Conservation (phyloP, 441 rosid genomes). For the Manihot esculenta region DNA sequence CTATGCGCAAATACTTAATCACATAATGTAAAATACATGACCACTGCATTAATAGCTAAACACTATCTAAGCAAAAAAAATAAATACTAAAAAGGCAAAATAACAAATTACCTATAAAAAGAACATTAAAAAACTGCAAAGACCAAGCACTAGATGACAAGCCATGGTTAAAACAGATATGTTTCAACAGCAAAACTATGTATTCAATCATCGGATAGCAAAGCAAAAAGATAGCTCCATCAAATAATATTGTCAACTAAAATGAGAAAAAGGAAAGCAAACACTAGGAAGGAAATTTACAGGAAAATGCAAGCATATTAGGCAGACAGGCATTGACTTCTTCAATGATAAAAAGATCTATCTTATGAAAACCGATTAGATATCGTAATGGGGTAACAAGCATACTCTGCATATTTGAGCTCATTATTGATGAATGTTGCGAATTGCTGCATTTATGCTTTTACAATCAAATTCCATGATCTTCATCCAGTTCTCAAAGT, state of each 20-base stretch:
- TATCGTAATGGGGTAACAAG: neutral
- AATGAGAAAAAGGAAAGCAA: neutral
- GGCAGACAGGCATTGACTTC: neutral
- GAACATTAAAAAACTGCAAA: too few species aligned
- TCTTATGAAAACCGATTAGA: neutral
- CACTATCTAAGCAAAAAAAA: too few species aligned
- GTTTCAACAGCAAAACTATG: too few species aligned
- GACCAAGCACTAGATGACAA: too few species aligned
- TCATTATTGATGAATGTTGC: conserved; percentile 54
- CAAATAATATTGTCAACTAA: neutral
- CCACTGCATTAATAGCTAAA: too few species aligned
- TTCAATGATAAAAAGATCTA: neutral
- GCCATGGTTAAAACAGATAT: too few species aligned
- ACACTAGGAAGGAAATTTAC: too few species aligned
- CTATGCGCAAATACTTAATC: too few species aligned
- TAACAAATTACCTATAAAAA: too few species aligned
- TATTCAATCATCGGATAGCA: neutral
- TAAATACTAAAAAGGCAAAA: too few species aligned
- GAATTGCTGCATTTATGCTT: conserved; percentile 64
- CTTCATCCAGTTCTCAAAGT: conserved; percentile 93
- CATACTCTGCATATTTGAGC: neutral
- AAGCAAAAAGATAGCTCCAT: neutral
- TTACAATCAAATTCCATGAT: conserved; percentile 80
- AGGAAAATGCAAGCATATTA: too few species aligned
- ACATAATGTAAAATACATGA: too few species aligned